Base-by-base conservation (phyloP, 2,329 filamentous ascomycete species). In the Myriosclerotinia curreyana region DNA sequence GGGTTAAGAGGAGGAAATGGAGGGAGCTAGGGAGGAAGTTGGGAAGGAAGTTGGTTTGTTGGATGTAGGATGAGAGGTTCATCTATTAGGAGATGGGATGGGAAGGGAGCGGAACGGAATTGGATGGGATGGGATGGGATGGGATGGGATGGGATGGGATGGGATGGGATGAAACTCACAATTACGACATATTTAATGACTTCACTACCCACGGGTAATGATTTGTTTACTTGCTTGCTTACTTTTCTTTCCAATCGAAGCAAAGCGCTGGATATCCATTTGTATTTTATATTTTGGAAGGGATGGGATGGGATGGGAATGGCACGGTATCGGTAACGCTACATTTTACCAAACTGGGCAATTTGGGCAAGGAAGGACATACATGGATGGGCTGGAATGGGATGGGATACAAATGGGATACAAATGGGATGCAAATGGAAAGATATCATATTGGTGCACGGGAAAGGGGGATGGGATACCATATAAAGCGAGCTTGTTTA, bases 11-110 rank as follows among this genome's bases (percentile, higher is more conserved):
- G 56, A 34, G 31, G 2, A 38, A 9, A 36, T 60, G 46, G 31
- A 51, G 44, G 44, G 44, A 20, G 53, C 11, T 60, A 50, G 14
- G 52, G 56, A 50, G 64, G 48, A 70, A 48, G 64, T 46, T 70
- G 53, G 14, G 52, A 60, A 50, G 64, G 44, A 70, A 50, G 62
- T 50, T 70, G 28, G 40, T 25, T 8, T 71, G 69, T 65, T 70
- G 67, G 67, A 40, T 58, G 31, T 66, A 64, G 60, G 17, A 20
- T 8, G 20, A 5, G 3, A 6, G 14, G n/a, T 44, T 20, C 8
- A n/a, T 44, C 17, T 44, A 31, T 44, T n/a, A 9, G 15, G 11
- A 20, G 38, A 53, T 46, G 48, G 22, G 28, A 11, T 22, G 40
- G n/a, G 25, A 20, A 20, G 28, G 38, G 51, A 12, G 49, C 12